A percentile compares a stretch with the other conserved stretches of the same genome.
phyloP scores from a whole-genome alignment of 306 rosid species.

The Prunus padus region DNA sequence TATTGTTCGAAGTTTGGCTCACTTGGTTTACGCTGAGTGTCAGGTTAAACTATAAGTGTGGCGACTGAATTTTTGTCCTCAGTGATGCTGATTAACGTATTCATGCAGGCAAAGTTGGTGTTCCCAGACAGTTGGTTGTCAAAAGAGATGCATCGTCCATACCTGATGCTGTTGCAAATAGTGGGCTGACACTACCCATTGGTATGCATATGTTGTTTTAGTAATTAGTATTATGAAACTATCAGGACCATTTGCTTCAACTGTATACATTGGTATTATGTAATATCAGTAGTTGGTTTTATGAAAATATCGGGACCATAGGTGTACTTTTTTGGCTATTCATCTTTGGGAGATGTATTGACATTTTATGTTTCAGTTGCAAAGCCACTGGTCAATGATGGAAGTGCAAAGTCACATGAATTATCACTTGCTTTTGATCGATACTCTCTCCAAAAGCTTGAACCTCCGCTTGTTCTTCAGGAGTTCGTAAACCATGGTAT shows the following conservation, averaged over 20 bases:
- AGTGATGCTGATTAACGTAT: slow-evolving; percentile 1
- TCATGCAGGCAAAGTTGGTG: slow-evolving; percentile 67
- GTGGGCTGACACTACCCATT: slow-evolving; percentile 74
- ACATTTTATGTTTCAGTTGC: slow-evolving; percentile 61
- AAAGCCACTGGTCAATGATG: slow-evolving; percentile 90
- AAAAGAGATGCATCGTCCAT: slow-evolving; percentile 81
- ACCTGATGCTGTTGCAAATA: slow-evolving; percentile 61
- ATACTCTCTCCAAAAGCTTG: slow-evolving; percentile 76
- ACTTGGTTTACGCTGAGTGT: background rate
- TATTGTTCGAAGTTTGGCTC: slow-evolving; percentile 21
- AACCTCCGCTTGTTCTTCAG: slow-evolving; percentile 91
- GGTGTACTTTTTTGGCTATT: background rate
- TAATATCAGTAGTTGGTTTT: background rate
- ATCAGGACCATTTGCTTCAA: background rate
- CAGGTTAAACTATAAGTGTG: background rate
- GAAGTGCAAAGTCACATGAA: slow-evolving; percentile 86
- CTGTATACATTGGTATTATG: slow-evolving; percentile 59
- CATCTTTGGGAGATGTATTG: slow-evolving; percentile 14
- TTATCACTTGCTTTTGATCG: slow-evolving; percentile 81
- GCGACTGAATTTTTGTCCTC: slow-evolving; percentile 10
- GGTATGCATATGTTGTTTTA: slow-evolving; percentile 48
- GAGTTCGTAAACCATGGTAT: slow-evolving; percentile 92
- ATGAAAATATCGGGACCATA: background rate
- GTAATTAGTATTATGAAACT: background rate
- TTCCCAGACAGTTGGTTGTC: slow-evolving; percentile 81